Percentiles rank a stretch among this genome's conserved stretches.
Conservation (phyloP, 352 stramenopile genomes). For the Globisporangium iwayamae region DNA sequence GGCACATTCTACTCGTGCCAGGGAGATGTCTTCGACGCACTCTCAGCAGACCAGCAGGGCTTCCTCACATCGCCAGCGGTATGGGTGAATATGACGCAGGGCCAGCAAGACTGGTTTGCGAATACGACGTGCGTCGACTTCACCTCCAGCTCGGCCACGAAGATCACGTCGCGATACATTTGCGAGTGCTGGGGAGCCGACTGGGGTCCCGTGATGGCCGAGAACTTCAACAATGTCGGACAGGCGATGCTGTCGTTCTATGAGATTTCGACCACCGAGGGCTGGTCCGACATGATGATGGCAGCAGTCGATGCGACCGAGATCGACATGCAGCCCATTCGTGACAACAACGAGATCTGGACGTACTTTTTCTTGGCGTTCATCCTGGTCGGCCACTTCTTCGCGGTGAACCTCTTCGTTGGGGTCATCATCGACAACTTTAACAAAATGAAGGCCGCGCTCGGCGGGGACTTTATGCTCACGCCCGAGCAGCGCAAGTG, state of each 20-base stretch:
- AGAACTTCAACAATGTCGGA: conserved; percentile 88
- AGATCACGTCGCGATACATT: conserved; percentile 65
- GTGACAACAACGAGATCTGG: conserved; percentile 79
- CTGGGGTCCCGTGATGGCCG: conserved; percentile 43
- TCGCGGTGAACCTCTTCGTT: conserved; percentile 93
- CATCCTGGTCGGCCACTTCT: conserved; percentile 91
- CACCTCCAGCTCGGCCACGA: conserved; percentile 6
- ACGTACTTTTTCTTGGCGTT: conserved; percentile 88
- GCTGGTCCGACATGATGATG: conserved; percentile 92
- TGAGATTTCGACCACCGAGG: conserved; percentile 92
- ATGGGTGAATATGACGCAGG: conserved; percentile 31
- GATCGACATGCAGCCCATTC: conserved; percentile 91
- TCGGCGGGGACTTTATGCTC: conserved; percentile 76
- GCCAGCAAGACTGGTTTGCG: conserved; percentile 49
- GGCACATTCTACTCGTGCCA: conserved; percentile 83
- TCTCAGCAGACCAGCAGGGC: conserved; percentile 32
- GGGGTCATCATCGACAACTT: conserved; percentile 95
- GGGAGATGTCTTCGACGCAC: conserved; percentile 46
- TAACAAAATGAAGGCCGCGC: conserved; percentile 82
- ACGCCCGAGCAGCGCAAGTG: conserved; percentile 90
- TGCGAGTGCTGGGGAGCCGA: conserved; percentile 57
- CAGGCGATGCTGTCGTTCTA: conserved; percentile 85
- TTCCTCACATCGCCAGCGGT: conserved; percentile 42
- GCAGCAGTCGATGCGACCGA: conserved; percentile 82
- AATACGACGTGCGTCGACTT: conserved; percentile 47